phyloP scores from a whole-genome alignment of 768 basidiomycete species.

The Candolleomyces aberdarensis region DNA sequence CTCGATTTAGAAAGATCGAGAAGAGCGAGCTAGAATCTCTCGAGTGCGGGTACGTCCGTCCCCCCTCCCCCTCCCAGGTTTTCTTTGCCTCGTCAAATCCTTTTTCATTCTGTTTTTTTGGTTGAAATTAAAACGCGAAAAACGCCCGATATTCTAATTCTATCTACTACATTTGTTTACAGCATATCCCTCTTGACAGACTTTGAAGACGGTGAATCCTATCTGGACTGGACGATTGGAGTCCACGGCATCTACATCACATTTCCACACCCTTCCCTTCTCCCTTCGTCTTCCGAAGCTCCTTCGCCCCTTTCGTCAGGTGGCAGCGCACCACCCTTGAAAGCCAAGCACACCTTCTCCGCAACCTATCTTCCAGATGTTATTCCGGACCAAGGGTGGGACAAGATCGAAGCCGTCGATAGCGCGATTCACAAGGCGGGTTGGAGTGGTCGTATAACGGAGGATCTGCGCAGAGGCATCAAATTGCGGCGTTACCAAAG shows the following conservation, averaged over 20 bases:
- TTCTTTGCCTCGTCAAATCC: background rate
- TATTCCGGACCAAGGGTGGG: constrained; percentile 92
- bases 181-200: constrained; percentile 93
- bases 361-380: constrained; percentile 95
- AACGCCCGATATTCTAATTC: background rate
- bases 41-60: constrained; percentile 75
- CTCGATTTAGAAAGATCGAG: constrained; percentile 79
- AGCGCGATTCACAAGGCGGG: constrained; percentile 94
- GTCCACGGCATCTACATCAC: constrained; percentile 89
- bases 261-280: constrained; percentile 76
- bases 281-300: constrained; percentile 53
- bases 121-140: background rate
- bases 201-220: constrained; percentile 80
- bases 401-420: constrained; percentile 83
- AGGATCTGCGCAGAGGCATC: constrained; percentile 74
- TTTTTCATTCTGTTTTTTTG: background rate
- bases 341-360: constrained; percentile 59
- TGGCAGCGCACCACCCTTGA: constrained; percentile 50
- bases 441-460: constrained; percentile 78
- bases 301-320: constrained; percentile 74
- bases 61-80: background rate
- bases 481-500: constrained; percentile 83
- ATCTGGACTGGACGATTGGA: constrained; percentile 93
- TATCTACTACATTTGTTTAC: constrained; percentile 9
- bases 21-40: constrained; percentile 72